Evolutionary conservation across 2,329 filamentous ascomycete species (phyloP).

Genomic region (Fusarium foetens): DNA sequence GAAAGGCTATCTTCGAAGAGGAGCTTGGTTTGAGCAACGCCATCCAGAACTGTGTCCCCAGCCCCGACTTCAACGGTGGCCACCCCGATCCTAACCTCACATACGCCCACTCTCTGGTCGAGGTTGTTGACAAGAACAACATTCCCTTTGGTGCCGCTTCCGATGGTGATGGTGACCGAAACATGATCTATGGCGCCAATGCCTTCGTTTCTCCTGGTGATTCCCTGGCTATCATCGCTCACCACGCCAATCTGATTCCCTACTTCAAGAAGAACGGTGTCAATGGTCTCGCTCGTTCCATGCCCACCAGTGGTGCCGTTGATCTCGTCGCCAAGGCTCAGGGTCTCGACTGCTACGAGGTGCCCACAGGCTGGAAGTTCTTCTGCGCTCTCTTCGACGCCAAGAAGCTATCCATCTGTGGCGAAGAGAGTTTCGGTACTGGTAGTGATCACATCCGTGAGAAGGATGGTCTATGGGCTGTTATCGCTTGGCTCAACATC

Average conservation of each 20-base stretch:
- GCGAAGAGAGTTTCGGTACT: slow-evolving; percentile 97
- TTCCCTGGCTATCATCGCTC: slow-evolving; percentile 96
- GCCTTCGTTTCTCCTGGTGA: slow-evolving; percentile 97
- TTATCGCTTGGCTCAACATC: slow-evolving; percentile 98
- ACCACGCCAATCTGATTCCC: slow-evolving; percentile 94
- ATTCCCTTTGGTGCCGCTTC: slow-evolving; percentile 97
- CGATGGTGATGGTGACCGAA: slow-evolving; percentile 96
- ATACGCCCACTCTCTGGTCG: slow-evolving; percentile 94
- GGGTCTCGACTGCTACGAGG: slow-evolving; percentile 91
- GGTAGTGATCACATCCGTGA: slow-evolving; percentile 99
- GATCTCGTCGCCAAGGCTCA: slow-evolving; percentile 97
- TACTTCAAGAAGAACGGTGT: slow-evolving; percentile 99
- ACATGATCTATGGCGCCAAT: slow-evolving; percentile 99
- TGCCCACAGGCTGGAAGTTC: slow-evolving; percentile 99
- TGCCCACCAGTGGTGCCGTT: slow-evolving; percentile 96
- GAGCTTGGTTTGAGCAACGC: slow-evolving; percentile 83
- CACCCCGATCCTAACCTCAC: slow-evolving; percentile 98
- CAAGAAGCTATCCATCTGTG: slow-evolving; percentile 96
- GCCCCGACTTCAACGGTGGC: slow-evolving; percentile 94
- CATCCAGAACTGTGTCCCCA: slow-evolving; percentile 92
- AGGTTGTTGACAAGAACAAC: slow-evolving; percentile 88
- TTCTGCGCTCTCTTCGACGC: slow-evolving; percentile 96
- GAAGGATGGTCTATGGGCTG: slow-evolving; percentile 98
- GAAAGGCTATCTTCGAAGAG: slow-evolving; percentile 91
- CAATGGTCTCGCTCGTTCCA: slow-evolving; percentile 92